Conservation (phyloP, 441 rosid species). For the Mallotus japonicus region DNA sequence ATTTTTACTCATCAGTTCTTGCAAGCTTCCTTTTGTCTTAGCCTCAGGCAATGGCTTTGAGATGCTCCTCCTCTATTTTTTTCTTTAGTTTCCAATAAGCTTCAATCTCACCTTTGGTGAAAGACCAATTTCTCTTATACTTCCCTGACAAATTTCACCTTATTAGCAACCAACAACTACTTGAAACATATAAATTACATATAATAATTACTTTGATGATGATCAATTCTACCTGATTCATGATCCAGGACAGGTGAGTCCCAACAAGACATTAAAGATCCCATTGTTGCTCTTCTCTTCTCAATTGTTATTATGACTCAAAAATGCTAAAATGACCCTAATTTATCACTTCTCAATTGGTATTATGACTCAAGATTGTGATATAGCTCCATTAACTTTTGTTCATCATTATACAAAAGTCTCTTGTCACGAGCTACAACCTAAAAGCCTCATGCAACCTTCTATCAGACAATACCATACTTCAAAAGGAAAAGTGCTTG, state of each 20-base stretch:
- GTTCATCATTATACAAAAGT: conserved; percentile 17
- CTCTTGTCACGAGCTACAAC: not conserved
- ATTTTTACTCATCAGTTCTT: conserved; percentile 29
- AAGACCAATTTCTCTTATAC: conserved; percentile 49
- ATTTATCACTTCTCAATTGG: not conserved
- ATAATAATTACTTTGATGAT: not conserved
- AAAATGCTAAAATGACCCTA: too few relatives aligned
- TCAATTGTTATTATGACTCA: not conserved
- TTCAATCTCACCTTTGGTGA: conserved; percentile 68
- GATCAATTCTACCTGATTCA: conserved; percentile 40
- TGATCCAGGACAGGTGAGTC: conserved; percentile 63
- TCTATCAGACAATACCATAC: not conserved
- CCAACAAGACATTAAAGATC: conserved; percentile 95
- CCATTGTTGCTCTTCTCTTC: conserved; percentile 39
- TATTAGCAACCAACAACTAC: not conserved
- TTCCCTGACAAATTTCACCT: conserved; percentile 34
- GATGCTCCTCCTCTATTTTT: conserved; percentile 58
- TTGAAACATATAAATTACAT: too few relatives aligned
- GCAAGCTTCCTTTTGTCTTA: conserved; percentile 26
- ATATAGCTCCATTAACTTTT: conserved; percentile 8
- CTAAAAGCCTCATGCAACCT: not conserved
- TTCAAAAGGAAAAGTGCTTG: not conserved
- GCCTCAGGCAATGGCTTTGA: conserved; percentile 36
- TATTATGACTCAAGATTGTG: not conserved
- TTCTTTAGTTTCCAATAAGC: conserved; percentile 71